phyloP scores from a whole-genome alignment of 1,284 basidiomycete species.

The Puccinia polysora region DNA sequence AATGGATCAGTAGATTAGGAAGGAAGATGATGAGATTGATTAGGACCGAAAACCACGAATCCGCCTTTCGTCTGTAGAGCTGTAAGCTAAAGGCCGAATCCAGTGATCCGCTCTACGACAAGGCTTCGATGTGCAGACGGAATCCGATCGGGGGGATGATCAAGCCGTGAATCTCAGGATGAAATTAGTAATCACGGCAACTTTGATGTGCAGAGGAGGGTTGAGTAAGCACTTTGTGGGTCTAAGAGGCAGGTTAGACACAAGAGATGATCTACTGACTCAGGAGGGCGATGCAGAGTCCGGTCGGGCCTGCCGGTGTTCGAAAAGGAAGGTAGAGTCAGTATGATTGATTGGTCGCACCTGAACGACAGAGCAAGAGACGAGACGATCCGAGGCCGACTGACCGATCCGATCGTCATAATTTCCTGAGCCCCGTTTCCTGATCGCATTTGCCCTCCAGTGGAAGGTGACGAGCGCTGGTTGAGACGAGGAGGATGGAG shows the following conservation, averaged over 20 bases:
- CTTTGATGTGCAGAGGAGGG: slow-evolving; percentile 9
- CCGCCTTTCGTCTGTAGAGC: too few relatives aligned
- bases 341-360: not conserved
- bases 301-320: slow-evolving; percentile 21
- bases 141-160: not conserved
- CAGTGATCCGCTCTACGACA: too few relatives aligned
- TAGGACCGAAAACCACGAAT: too few relatives aligned
- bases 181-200: slow-evolving; percentile 39
- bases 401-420: slow-evolving; percentile 39
- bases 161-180: slow-evolving; percentile 30
- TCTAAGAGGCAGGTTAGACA: too few relatives aligned
- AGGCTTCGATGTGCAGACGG: not conserved
- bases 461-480: slow-evolving; percentile 37
- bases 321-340: not conserved
- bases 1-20: too few relatives aligned
- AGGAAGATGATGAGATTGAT: too few relatives aligned
- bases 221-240: too few relatives aligned
- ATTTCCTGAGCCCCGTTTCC: slow-evolving; percentile 29
- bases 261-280: slow-evolving; percentile 2
- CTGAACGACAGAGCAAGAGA: not conserved
- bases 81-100: too few relatives aligned
- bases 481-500: not conserved
- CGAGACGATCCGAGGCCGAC: not conserved
- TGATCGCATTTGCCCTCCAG: slow-evolving; percentile 33
- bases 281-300: slow-evolving; percentile 29